A percentile compares a stretch with the other conserved stretches of the same genome.
Evolutionary conservation across 2,329 filamentous ascomycete genomes (phyloP).

Genomic region (Monosporascus sp.): DNA sequence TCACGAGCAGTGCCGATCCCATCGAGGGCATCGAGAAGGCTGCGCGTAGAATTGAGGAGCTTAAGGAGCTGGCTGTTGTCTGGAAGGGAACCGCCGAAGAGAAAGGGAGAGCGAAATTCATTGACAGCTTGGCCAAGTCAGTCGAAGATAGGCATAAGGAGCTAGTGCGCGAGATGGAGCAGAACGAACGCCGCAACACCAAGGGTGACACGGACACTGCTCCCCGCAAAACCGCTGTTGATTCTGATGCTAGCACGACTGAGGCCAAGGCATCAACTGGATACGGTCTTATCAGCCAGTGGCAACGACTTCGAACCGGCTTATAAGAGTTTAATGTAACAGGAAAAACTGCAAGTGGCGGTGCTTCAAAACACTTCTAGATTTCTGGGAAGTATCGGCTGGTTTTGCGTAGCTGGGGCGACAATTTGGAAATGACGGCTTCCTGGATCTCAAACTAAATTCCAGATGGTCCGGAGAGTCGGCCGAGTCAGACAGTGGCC

Average conservation of each 20-base stretch:
- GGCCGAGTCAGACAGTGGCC: too few species aligned
- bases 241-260: slow-evolving; percentile 18
- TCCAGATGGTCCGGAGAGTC: too few species aligned
- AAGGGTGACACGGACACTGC: slow-evolving; percentile 27
- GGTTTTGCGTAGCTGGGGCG: too few species aligned
- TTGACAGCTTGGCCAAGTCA: slow-evolving; percentile 74
- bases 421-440: too few species aligned
- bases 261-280: slow-evolving; percentile 43
- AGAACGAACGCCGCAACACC: slow-evolving; percentile 31
- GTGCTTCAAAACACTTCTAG: too few species aligned
- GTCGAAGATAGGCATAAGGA: slow-evolving; percentile 69
- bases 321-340: slow-evolving; percentile 25
- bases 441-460: too few species aligned
- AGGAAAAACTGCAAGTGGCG: too few species aligned
- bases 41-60: slow-evolving; percentile 65
- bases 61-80: slow-evolving; percentile 70
- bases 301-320: slow-evolving; percentile 55
- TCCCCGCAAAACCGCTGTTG: slow-evolving; percentile 29
- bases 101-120: slow-evolving; percentile 73
- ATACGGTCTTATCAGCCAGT: slow-evolving; percentile 57
- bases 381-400: too few species aligned
- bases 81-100: slow-evolving; percentile 98
- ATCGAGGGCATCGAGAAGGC: slow-evolving; percentile 69
- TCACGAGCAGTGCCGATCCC: slow-evolving; percentile 53
- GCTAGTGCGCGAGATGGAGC: slow-evolving; percentile 47